Conservation (phyloP, 352 stramenopile genomes). For the Halophytophthora batemanensis region DNA sequence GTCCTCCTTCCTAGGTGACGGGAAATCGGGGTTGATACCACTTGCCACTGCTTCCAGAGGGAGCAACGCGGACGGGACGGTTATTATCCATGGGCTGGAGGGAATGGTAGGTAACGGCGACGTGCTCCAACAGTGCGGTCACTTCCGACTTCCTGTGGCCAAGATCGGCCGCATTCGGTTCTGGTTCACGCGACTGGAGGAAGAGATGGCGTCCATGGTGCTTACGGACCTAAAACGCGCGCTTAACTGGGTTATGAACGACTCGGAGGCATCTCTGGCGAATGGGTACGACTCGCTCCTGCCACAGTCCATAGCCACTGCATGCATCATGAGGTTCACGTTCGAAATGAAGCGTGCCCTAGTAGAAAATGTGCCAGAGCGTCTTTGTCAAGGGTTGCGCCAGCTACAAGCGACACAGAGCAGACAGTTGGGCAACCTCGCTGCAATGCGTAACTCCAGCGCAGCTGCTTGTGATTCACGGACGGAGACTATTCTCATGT, state of each 20-base stretch:
- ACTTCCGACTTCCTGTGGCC: slow-evolving; percentile 38
- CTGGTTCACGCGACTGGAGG: slow-evolving; percentile 58
- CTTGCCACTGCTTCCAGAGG: too few relatives aligned
- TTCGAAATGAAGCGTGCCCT: slow-evolving; percentile 28
- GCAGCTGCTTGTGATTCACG: slow-evolving; percentile 7
- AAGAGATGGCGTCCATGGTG: slow-evolving; percentile 53
- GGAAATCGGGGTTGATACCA: too few relatives aligned
- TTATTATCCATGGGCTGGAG: slow-evolving; percentile 22
- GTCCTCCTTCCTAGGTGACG: too few relatives aligned
- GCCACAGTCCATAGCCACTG: slow-evolving; percentile 29
- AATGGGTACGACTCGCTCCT: slow-evolving; percentile 13
- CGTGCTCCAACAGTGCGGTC: neutral
- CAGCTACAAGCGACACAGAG: neutral
- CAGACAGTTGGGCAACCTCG: slow-evolving; percentile 1
- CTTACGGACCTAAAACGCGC: slow-evolving; percentile 30
- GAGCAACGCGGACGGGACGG: slow-evolving; percentile 16
- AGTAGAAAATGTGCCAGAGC: neutral
- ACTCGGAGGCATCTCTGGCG: neutral
- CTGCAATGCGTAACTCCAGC: slow-evolving; percentile 1
- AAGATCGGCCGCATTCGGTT: slow-evolving; percentile 70
- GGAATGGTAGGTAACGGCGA: slow-evolving; percentile 1
- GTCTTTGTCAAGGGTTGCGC: too few relatives aligned
- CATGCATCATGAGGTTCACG: slow-evolving; percentile 26
- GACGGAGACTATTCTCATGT: slow-evolving; percentile 32
- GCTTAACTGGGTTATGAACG: slow-evolving; percentile 18